A percentile compares a stretch with the other conserved stretches of the same genome.
Conservation (phyloP, 495 filamentous ascomycete species). For the Penicillium diatomitis region DNA sequence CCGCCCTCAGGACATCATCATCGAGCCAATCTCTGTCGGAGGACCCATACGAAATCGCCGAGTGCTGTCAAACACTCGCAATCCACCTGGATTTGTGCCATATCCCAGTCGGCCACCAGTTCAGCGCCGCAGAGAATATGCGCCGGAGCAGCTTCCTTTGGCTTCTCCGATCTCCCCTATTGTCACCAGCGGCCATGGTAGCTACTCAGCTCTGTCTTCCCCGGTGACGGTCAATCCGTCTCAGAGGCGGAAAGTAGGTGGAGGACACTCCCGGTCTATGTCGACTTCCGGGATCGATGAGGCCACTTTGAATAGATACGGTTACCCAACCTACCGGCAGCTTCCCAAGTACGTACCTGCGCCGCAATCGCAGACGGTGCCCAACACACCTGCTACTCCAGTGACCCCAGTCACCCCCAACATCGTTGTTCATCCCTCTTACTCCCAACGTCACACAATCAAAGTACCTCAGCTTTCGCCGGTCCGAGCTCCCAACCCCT, state of each 20-base stretch:
- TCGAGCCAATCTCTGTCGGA: constrained; percentile 41
- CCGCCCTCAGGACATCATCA: constrained; percentile 71
- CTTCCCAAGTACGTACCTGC: constrained; percentile 56
- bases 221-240: constrained; percentile 50
- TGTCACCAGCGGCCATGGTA: constrained; percentile 28
- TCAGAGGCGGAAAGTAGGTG: constrained; percentile 35
- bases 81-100: constrained; percentile 37
- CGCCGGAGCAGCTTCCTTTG: constrained; percentile 48
- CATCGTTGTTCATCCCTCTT: constrained; percentile 34
- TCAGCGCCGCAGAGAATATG: constrained; percentile 55
- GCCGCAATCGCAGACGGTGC: constrained; percentile 31
- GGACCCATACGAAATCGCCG: constrained; percentile 42
- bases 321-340: constrained; percentile 73
- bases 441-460: constrained; percentile 12
- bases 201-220: constrained; percentile 43
- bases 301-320: constrained; percentile 55
- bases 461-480: constrained; percentile 16
- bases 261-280: constrained; percentile 48
- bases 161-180: constrained; percentile 43
- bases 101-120: constrained; percentile 31
- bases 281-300: constrained; percentile 65
- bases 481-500: constrained; percentile 28
- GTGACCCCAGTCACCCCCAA: constrained; percentile 35
- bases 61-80: constrained; percentile 48
- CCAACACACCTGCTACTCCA: constrained; percentile 40